These are phyloP conservation scores for Leccinum boreale DNA, from an alignment of 768 basidiomycete species.

Conservation along the genomic window DNA sequence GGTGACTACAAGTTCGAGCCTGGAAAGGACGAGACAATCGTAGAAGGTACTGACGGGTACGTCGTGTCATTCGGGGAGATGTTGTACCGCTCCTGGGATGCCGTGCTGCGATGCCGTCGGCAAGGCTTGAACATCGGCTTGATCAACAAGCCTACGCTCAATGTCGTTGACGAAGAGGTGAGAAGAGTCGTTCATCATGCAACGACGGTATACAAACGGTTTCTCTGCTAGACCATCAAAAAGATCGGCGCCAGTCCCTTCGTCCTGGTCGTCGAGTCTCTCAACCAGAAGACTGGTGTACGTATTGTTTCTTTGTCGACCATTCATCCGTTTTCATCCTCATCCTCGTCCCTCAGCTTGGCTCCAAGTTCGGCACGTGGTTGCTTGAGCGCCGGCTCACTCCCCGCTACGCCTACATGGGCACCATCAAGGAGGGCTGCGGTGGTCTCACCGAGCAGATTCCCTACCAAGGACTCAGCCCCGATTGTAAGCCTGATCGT, in stretches of 20 bases:
- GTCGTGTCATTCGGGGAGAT: slow-evolving; percentile 86
- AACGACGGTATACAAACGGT: neutral
- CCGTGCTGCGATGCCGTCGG: slow-evolving; percentile 69
- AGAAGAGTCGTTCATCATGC: slow-evolving; percentile 7
- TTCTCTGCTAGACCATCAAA: slow-evolving; percentile 43
- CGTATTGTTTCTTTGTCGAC: slow-evolving; percentile 10
- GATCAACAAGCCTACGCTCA: slow-evolving; percentile 83
- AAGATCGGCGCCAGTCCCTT: slow-evolving; percentile 75
- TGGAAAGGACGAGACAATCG: slow-evolving; percentile 80
- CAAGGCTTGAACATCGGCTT: slow-evolving; percentile 77
- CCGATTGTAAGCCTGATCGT: slow-evolving; percentile 52
- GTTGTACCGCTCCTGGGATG: slow-evolving; percentile 81
- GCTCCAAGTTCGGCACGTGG: slow-evolving; percentile 84
- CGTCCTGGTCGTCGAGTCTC: slow-evolving; percentile 81
- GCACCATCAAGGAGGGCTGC: slow-evolving; percentile 71
- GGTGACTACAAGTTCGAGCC: slow-evolving; percentile 75
- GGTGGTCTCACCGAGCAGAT: slow-evolving; percentile 84
- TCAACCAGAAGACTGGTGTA: slow-evolving; percentile 87
- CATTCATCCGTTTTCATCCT: neutral
- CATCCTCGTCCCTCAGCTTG: slow-evolving; percentile 43
- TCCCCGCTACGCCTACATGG: slow-evolving; percentile 80
- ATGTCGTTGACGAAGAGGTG: slow-evolving; percentile 80
- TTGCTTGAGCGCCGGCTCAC: slow-evolving; percentile 77
- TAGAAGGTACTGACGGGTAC: slow-evolving; percentile 75
- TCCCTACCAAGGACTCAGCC: slow-evolving; percentile 75